Percentiles rank a stretch among this genome's conserved stretches.
These are phyloP conservation scores for Torulaspora gathmanii DNA, from an alignment of 805 yeast species.

Conservation along the genomic window DNA sequence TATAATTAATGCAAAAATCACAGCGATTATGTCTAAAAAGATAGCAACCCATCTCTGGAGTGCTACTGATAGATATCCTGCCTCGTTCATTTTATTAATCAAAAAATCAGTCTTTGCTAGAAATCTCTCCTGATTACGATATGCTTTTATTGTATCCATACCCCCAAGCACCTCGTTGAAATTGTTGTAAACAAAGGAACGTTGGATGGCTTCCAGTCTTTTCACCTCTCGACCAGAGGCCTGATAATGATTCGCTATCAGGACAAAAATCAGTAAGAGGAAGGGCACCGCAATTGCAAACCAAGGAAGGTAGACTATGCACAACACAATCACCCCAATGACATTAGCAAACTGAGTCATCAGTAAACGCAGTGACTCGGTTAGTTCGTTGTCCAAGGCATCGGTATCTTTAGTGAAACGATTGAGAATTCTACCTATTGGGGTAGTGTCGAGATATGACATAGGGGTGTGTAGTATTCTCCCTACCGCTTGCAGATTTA, in stretches of 20 bases:
- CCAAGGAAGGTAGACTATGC: constrained; percentile 73
- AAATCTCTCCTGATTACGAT: constrained; percentile 38
- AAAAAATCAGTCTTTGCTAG: constrained; percentile 42
- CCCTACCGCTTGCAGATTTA: constrained; percentile 59
- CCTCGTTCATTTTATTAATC: constrained; percentile 52
- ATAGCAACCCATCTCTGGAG: constrained; percentile 63
- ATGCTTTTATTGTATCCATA: constrained; percentile 45
- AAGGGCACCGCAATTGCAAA: constrained; percentile 67
- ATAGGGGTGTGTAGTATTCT: constrained; percentile 71
- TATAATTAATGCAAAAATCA: constrained; percentile 48
- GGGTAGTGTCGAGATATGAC: constrained; percentile 80
- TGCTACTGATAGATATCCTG: constrained; percentile 48
- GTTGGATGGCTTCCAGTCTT: constrained; percentile 48
- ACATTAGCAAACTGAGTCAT: constrained; percentile 51
- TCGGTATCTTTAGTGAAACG: constrained; percentile 87
- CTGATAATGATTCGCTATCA: constrained; percentile 44
- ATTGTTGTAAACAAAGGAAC: constrained; percentile 49
- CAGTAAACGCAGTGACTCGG: constrained; percentile 62
- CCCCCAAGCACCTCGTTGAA: constrained; percentile 49
- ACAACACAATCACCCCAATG: constrained; percentile 60
- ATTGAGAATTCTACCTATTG: constrained; percentile 80
- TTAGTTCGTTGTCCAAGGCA: constrained; percentile 72
- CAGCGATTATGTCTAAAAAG: constrained; percentile 47
- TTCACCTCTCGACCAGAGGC: constrained; percentile 49
- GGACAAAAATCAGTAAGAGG: constrained; percentile 42